phyloP scores from a whole-genome alignment of 78 protist genomes.

The Emiliania huxleyi region DNA sequence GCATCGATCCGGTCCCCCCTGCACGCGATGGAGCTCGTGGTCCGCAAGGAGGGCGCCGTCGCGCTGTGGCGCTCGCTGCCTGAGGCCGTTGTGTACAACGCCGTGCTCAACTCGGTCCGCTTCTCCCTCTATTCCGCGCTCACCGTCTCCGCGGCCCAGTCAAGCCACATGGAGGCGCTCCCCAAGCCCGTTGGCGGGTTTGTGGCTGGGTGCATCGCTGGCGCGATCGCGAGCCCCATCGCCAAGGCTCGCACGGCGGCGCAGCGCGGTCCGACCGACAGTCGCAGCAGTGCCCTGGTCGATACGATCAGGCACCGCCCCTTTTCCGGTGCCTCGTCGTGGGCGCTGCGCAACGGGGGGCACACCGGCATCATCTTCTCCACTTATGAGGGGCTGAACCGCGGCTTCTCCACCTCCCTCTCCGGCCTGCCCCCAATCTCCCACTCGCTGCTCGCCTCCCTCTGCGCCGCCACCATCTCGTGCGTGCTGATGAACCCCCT shows the following conservation, averaged over 20 bases:
- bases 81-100: background rate
- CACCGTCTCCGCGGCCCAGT: background rate
- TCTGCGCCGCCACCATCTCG: background rate
- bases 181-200: background rate
- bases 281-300: background rate
- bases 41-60: background rate
- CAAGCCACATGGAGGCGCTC: background rate
- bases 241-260: background rate
- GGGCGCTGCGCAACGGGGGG: background rate
- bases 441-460: background rate
- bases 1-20: too few relatives aligned
- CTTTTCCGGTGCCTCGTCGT: background rate
- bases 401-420: background rate
- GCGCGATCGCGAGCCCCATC: background rate
- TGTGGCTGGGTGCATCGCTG: background rate
- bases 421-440: background rate
- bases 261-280: background rate
- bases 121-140: background rate
- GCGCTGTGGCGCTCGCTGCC: background rate
- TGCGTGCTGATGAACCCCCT: background rate
- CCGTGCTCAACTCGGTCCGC: background rate
- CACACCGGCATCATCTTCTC: background rate
- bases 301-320: background rate
- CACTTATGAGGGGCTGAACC: background rate
- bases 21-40: background rate